Percentiles rank a stretch among this genome's conserved stretches.
phyloP scores from a whole-genome alignment of 2,329 filamentous ascomycete species.

The Verticillium nubilum region DNA sequence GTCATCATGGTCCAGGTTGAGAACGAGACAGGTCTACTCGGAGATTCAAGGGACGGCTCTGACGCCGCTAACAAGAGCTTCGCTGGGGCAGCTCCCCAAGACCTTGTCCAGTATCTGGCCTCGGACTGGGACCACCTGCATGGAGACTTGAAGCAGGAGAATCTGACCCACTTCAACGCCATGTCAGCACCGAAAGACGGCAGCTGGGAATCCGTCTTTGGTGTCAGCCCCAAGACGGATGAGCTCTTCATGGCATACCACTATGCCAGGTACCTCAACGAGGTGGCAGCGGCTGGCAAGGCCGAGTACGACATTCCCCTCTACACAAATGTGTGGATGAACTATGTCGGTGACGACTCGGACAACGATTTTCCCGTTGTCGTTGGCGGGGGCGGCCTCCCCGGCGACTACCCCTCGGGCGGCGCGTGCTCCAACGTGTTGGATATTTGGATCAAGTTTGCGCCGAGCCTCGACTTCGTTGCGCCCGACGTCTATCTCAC shows the following conservation, averaged over 20 bases:
- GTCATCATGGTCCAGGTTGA: constrained; percentile 49
- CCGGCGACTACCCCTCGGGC: constrained; percentile 24
- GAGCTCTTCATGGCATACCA: constrained; percentile 24
- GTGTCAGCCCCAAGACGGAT: constrained; percentile 14
- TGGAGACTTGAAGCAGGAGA: not conserved
- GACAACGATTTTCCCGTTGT: constrained; percentile 16
- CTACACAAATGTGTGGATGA: constrained; percentile 22
- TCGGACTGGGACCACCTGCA: not conserved
- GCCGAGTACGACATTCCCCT: constrained; percentile 15
- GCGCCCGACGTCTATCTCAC: constrained; percentile 31
- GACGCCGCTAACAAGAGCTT: constrained; percentile 29
- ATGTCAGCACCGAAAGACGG: not conserved
- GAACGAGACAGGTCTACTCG: constrained; percentile 42
- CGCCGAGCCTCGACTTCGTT: constrained; percentile 33
- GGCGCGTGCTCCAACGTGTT: constrained; percentile 17
- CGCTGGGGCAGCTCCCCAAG: constrained; percentile 18
- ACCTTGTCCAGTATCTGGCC: constrained; percentile 7
- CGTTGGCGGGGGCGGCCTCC: constrained; percentile 18
- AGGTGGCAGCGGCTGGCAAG: constrained; percentile 20
- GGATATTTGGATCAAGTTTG: constrained; percentile 27
- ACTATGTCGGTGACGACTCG: constrained; percentile 14
- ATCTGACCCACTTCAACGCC: not conserved
- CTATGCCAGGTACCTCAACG: constrained; percentile 17
- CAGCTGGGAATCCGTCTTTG: constrained; percentile 23
- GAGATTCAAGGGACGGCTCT: constrained; percentile 40